Evolutionary conservation across 805 yeast species (phyloP).

Genomic region (Sungouiozyma ichnusensis): DNA sequence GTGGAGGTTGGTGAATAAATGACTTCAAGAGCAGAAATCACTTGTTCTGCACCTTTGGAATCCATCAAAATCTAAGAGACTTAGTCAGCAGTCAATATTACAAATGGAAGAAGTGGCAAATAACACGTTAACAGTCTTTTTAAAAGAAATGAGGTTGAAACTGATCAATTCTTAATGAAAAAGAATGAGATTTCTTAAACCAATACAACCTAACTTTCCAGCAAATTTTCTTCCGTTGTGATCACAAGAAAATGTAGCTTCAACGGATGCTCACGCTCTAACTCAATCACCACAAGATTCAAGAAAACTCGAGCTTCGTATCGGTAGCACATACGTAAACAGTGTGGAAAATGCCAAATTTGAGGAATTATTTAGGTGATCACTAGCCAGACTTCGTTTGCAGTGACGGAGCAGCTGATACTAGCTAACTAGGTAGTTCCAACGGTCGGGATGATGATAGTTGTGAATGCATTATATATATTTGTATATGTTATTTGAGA

Average conservation of each 20-base stretch:
- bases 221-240: neutral
- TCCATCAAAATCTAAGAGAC: constrained; percentile 38
- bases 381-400: too few species aligned
- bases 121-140: too few species aligned
- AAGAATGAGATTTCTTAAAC: neutral
- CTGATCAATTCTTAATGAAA: neutral
- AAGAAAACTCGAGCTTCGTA: too few species aligned
- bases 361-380: neutral
- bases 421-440: too few species aligned
- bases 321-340: neutral
- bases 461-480: neutral
- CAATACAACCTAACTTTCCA: neutral
- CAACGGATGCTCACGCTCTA: neutral
- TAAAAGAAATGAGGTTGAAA: too few species aligned
- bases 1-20: constrained; percentile 58
- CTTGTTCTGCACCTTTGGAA: constrained; percentile 57
- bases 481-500: too few species aligned
- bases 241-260: neutral
- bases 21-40: constrained; percentile 64
- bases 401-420: too few species aligned
- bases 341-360: neutral
- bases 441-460: too few species aligned
- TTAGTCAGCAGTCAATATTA: too few species aligned
- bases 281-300: too few species aligned
- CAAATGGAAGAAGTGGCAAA: too few species aligned